Evolutionary conservation across 768 basidiomycete genomes (phyloP).

Genomic region (Mycena pura): DNA sequence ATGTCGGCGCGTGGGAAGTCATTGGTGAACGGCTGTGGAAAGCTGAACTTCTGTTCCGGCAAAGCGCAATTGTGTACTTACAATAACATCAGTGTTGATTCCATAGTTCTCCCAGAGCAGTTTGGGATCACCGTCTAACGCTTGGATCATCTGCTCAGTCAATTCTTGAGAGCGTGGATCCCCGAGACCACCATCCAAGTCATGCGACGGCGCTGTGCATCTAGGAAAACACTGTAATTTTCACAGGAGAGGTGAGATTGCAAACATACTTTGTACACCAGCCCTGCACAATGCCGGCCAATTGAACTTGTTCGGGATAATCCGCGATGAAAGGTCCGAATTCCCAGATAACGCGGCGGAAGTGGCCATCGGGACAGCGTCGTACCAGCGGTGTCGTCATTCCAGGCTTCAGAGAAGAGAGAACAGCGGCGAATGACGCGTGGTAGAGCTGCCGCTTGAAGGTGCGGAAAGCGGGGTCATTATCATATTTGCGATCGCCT

Average conservation of each 20-base stretch:
- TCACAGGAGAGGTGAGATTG: background rate
- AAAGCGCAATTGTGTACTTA: background rate
- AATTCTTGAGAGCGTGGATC: slow-evolving; percentile 6
- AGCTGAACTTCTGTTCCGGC: background rate
- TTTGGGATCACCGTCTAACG: slow-evolving; percentile 1
- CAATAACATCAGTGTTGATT: slow-evolving; percentile 21
- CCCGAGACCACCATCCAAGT: slow-evolving; percentile 5
- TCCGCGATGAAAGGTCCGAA: slow-evolving; percentile 37
- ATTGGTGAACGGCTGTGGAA: slow-evolving; percentile 30
- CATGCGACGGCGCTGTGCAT: slow-evolving; percentile 9
- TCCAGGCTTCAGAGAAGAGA: slow-evolving; percentile 12
- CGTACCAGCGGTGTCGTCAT: slow-evolving; percentile 23
- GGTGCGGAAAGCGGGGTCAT: slow-evolving; percentile 13
- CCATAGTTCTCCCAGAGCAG: slow-evolving; percentile 29
- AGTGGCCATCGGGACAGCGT: slow-evolving; percentile 37
- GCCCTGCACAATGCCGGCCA: slow-evolving; percentile 23
- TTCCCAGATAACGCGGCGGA: slow-evolving; percentile 29
- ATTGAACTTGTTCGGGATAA: slow-evolving; percentile 37
- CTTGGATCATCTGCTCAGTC: slow-evolving; percentile 1
- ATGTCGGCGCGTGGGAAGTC: slow-evolving; percentile 37
- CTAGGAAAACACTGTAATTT: background rate
- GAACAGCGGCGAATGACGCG: background rate
- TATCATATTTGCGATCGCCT: slow-evolving; percentile 20
- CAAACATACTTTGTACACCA: slow-evolving; percentile 14
- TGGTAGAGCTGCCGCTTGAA: slow-evolving; percentile 31